These are phyloP conservation scores for Beauveria sp. DNA, from an alignment of 2,329 filamentous ascomycete species.

Conservation along the genomic window DNA sequence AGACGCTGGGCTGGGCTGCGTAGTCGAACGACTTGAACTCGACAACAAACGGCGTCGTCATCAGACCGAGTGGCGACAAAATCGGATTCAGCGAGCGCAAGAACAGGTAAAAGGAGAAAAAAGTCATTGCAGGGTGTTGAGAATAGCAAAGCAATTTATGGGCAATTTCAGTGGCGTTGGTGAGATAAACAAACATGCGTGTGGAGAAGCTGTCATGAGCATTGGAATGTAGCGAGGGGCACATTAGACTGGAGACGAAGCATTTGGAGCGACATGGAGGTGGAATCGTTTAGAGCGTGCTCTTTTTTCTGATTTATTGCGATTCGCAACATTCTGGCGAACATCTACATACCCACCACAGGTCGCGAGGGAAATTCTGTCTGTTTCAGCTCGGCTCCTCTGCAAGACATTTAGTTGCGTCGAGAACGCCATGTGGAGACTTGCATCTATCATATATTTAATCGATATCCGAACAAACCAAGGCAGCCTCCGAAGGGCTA, in stretches of 20 bases:
- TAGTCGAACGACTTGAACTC: not conserved
- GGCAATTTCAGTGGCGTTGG: slow-evolving; percentile 10
- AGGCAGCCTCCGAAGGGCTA: too few relatives aligned
- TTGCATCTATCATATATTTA: not conserved
- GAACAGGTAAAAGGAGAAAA: not conserved
- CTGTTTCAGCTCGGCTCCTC: not conserved
- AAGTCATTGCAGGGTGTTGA: slow-evolving; percentile 2
- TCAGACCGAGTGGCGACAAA: not conserved
- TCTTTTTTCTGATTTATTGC: not conserved
- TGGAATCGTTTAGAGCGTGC: not conserved
- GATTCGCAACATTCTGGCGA: slow-evolving; percentile 2
- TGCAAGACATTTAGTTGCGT: not conserved
- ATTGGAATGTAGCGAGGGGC: slow-evolving; percentile 1
- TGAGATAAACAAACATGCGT: slow-evolving; percentile 2
- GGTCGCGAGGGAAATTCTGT: not conserved
- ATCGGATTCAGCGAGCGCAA: not conserved
- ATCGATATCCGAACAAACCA: not conserved
- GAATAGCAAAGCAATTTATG: not conserved
- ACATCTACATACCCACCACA: slow-evolving; percentile 5
- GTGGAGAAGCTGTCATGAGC: not conserved
- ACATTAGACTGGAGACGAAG: slow-evolving; percentile 1
- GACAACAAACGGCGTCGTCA: not conserved
- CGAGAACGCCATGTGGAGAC: not conserved
- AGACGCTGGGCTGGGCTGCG: slow-evolving; percentile 47
- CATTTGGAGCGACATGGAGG: slow-evolving; percentile 3